Evolutionary conservation across 2,329 filamentous ascomycete species (phyloP).

Genomic region (Sarocladium strictum): DNA sequence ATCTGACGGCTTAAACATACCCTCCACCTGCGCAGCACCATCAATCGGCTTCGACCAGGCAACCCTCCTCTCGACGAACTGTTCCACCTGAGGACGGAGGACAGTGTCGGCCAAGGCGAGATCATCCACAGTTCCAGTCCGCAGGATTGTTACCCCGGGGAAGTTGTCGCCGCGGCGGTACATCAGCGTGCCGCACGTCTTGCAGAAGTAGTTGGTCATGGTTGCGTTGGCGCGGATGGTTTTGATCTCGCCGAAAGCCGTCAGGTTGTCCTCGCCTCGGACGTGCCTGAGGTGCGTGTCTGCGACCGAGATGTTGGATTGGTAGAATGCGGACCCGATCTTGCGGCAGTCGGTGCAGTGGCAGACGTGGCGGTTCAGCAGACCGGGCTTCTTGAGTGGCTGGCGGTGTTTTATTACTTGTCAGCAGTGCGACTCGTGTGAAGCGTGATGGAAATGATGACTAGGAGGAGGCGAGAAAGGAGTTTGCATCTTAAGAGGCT

Average conservation of each 20-base stretch:
- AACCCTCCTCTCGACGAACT: conserved; percentile 45
- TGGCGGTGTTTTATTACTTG: conserved; percentile 17
- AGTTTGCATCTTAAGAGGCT: too few relatives aligned
- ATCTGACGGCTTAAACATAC: neutral
- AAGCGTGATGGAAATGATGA: neutral
- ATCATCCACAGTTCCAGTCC: conserved; percentile 59
- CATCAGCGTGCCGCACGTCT: conserved; percentile 54
- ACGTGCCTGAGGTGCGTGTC: conserved; percentile 40
- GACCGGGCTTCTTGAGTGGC: conserved; percentile 37
- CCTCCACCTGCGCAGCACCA: neutral
- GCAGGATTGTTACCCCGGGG: conserved; percentile 40
- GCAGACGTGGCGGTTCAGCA: conserved; percentile 33
- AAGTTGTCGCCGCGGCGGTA: conserved; percentile 42
- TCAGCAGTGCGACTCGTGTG: too few relatives aligned
- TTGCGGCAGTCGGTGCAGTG: conserved; percentile 58
- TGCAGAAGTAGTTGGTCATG: conserved; percentile 60
- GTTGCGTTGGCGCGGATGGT: conserved; percentile 39
- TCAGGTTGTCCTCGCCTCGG: conserved; percentile 42
- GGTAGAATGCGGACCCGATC: conserved; percentile 57
- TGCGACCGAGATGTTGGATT: conserved; percentile 48
- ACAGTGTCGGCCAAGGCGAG: conserved; percentile 50
- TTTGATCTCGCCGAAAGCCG: conserved; percentile 24
- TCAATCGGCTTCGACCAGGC: conserved; percentile 33
- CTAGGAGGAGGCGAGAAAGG: too few relatives aligned
- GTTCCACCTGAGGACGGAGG: conserved; percentile 47